Conservation (phyloP, 176 grass and related monocot genomes). For the maize (Zea mays) region Zm-B73-REFERENCE-NAM-5.0 NC_050101.1:22399001-22399500, state of each 20-base stretch:
- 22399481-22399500: no score
- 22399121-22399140: slow-evolving; percentile 79
- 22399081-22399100: neutral
- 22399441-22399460: no score
- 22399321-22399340: no score
- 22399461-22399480: no score
- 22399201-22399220: slow-evolving; percentile 80
- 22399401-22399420: no score
- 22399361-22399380: no score
- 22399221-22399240: slow-evolving; percentile 77
- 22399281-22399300: no score
- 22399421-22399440: no score
- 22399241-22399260: slow-evolving; percentile 50
- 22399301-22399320: no score
- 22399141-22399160: slow-evolving; percentile 72
- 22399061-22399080: neutral
- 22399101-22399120: slow-evolving; percentile 42
- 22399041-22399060: neutral
- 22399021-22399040: neutral
- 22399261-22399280: slow-evolving; percentile 45
- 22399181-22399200: no score
- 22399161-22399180: slow-evolving; percentile 90
- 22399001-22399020: neutral
- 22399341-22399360: no score
- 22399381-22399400: no score